Base-by-base conservation (phyloP, 805 yeast genomes). In the Zygotorulaspora sp. region DNA sequence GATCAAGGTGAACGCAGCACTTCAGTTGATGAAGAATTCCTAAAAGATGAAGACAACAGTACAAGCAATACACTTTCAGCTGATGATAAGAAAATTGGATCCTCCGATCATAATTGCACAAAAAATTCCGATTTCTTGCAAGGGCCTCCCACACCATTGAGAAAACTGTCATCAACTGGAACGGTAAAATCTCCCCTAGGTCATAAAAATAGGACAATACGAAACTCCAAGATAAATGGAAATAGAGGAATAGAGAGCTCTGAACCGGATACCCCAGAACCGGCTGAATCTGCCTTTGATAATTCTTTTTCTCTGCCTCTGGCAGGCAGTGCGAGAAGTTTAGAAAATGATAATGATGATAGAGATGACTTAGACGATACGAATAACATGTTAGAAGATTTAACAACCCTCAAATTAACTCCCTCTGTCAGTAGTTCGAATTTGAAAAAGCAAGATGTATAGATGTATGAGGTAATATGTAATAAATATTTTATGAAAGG, bases 271-370 rank as follows among this genome's bases (percentile, higher is more conserved):
- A 15, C 29, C 23, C 38, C 38, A 12, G 49, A 40, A 17, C 44
- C 41, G 10, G 38, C 30, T 6, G 47, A 38, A 2, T 42, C 44
- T 4, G 46, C 38, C 21, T 43, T 44, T 23, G 77, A 74, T 43
- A 75, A 72, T 47, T 74, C 79, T 1, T 74, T 75, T 50, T 72
- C 78, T 1, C 49, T 75, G 35, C 79, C 79, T 28, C 55, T 49
- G 46, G 72, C 58, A 35, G 61, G 62, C 27, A 37, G 43, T 24
- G 39, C 49, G 13, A 35, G 26, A 27, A 40, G 44, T 30, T 41
- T 36, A 23, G 41, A 34, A 23, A 36, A 25, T 10, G 29, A 20
- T 13, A 24, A 28, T 6, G 36, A 25, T n/a, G 30, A 30, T 19
- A 16, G 15, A 30, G 24, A 17, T 6, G 15, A 18, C 7, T 11